These are phyloP conservation scores for Spongispora temasekensis DNA, from an alignment of 1,284 basidiomycete species.

Conservation along the genomic window DNA sequence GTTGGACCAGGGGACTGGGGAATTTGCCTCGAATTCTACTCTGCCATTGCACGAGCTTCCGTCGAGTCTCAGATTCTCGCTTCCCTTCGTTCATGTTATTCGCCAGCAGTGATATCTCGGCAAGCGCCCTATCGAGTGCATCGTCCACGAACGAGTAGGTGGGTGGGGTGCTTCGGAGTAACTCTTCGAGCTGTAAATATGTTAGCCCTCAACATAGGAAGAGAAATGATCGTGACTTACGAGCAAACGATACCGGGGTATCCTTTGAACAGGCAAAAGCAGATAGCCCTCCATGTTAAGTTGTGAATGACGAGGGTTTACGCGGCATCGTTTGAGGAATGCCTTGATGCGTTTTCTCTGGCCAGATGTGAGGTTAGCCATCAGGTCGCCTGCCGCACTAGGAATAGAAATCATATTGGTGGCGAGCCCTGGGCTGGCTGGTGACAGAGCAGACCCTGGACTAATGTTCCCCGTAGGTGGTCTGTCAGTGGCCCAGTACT, in stretches of 20 bases:
- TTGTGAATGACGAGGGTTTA: conserved; percentile 92
- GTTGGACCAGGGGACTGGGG: conserved; percentile 95
- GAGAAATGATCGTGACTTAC: conserved; percentile 45
- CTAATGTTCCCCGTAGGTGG: conserved; percentile 39
- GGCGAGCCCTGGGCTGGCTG: conserved; percentile 54
- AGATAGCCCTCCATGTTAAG: conserved; percentile 95
- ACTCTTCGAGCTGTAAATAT: conserved; percentile 70
- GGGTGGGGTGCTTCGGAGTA: conserved; percentile 82
- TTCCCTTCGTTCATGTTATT: conserved; percentile 98
- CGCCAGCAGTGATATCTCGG: conserved; percentile 84
- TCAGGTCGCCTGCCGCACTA: conserved; percentile 35
- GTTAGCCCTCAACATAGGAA: conserved; percentile 5
- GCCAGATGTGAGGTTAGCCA: conserved; percentile 59
- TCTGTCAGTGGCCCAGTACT: conserved; percentile 75
- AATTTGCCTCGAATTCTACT: conserved; percentile 87
- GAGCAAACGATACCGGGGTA: conserved; percentile 93
- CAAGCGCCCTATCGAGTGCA: conserved; percentile 82
- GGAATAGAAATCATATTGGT: conserved; percentile 62
- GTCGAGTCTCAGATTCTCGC: conserved; percentile 87
- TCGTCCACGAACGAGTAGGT: conserved; percentile 71
- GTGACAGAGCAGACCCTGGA: conserved; percentile 52
- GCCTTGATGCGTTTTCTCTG: conserved; percentile 86
- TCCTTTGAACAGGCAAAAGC: conserved; percentile 92
- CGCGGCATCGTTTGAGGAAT: conserved; percentile 84
- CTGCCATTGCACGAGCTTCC: conserved; percentile 92